Percentiles rank a stretch among this genome's conserved stretches.
These are phyloP conservation scores for Botrytis fragariae DNA, from an alignment of 2,329 filamentous ascomycete genomes.

Conservation along the genomic window DNA sequence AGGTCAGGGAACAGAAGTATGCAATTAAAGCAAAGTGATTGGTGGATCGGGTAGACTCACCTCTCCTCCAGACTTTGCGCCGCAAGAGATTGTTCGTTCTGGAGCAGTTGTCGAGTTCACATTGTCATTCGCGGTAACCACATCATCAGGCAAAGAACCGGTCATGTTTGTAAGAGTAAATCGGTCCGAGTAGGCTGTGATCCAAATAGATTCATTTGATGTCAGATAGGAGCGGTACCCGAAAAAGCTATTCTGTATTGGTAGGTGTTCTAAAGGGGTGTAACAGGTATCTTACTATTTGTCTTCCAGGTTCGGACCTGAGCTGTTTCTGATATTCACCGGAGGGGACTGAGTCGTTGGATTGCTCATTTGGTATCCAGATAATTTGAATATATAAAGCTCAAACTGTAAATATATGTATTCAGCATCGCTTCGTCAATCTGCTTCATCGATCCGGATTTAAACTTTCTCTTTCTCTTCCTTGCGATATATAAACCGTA, in stretches of 20 bases:
- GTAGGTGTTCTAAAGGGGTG: neutral
- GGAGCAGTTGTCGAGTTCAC: constrained; percentile 1
- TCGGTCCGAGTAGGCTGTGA: constrained; percentile 15
- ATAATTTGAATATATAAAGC: neutral
- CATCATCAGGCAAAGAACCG: constrained; percentile 3
- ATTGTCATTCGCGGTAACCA: constrained; percentile 3
- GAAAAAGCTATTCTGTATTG: constrained; percentile 5
- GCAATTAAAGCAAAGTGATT: neutral
- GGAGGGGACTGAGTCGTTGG: constrained; percentile 12
- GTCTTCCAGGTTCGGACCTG: neutral
- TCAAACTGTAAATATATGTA: neutral
- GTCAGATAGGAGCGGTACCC: constrained; percentile 11
- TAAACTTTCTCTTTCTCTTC: neutral
- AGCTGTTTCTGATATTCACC: neutral
- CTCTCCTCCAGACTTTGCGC: constrained; percentile 1
- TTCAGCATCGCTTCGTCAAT: neutral
- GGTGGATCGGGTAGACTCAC: neutral
- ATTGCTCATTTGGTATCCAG: neutral
- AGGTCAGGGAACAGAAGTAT: neutral
- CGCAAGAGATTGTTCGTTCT: constrained; percentile 4
- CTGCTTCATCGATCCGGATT: neutral
- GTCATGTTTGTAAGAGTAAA: constrained; percentile 15
- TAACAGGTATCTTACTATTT: constrained; percentile 13
- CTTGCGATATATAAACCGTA: neutral
- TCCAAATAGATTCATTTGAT: constrained; percentile 15